phyloP scores from a whole-genome alignment of 768 basidiomycete genomes.

The Hydnum rufescens region DNA sequence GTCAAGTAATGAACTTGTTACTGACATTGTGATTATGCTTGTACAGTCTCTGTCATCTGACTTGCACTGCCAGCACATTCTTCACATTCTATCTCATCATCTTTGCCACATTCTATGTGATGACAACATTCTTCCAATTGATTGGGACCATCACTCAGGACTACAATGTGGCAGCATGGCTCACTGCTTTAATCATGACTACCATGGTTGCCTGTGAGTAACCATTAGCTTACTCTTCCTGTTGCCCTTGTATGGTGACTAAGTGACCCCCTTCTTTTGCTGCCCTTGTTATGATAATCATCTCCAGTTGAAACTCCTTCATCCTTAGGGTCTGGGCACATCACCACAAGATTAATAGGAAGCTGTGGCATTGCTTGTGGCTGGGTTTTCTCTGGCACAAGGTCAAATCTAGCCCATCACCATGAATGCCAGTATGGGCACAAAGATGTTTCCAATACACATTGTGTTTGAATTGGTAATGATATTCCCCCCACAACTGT shows the following conservation, averaged over 20 bases:
- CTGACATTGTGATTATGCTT: too few species aligned
- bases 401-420: too few species aligned
- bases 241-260: slow-evolving; percentile 41
- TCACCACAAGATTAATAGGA: slow-evolving; percentile 45
- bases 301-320: slow-evolving; percentile 53
- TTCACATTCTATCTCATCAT: slow-evolving; percentile 19
- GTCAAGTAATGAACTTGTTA: too few species aligned
- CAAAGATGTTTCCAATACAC: too few species aligned
- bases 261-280: slow-evolving; percentile 67
- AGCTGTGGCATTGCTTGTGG: slow-evolving; percentile 19
- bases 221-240: too few species aligned
- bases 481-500: too few species aligned
- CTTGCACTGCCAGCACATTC: slow-evolving; percentile 15
- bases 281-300: slow-evolving; percentile 55
- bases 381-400: too few species aligned
- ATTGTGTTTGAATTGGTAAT: too few species aligned
- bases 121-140: slow-evolving; percentile 23
- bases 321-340: slow-evolving; percentile 79
- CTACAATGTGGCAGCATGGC: slow-evolving; percentile 33
- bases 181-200: slow-evolving; percentile 9
- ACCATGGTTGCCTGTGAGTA: slow-evolving; percentile 10
- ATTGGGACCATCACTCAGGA: slow-evolving; percentile 27
- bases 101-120: slow-evolving; percentile 18
- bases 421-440: too few species aligned
- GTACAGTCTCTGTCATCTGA: slow-evolving; percentile 18